These are phyloP conservation scores for Atkinsonella hypoxylon DNA, from an alignment of 2,329 filamentous ascomycete genomes.

Conservation along the genomic window DNA sequence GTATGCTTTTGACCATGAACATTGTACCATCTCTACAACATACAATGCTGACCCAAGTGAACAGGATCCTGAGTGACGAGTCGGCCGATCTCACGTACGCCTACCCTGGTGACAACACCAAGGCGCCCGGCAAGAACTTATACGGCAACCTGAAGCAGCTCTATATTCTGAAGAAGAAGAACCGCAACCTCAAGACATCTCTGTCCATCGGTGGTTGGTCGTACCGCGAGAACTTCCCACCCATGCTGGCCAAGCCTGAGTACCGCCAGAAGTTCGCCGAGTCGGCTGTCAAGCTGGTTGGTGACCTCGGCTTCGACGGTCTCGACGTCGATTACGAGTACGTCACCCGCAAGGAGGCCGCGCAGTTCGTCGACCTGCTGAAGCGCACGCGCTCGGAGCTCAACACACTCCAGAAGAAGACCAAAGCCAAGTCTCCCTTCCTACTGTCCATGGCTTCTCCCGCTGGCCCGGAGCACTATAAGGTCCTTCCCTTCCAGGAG, in stretches of 20 bases:
- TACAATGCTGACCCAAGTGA: background rate
- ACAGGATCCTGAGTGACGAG: conserved; percentile 17
- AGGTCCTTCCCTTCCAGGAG: conserved; percentile 33
- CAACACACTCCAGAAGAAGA: conserved; percentile 25
- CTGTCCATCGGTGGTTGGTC: conserved; percentile 75
- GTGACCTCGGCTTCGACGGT: conserved; percentile 51
- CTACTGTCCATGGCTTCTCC: conserved; percentile 37
- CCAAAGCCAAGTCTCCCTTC: conserved; percentile 32
- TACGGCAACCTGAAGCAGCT: conserved; percentile 73
- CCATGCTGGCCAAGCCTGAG: conserved; percentile 46
- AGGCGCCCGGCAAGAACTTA: conserved; percentile 48
- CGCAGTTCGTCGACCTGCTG: conserved; percentile 30
- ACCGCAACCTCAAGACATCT: conserved; percentile 65
- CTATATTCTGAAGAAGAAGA: conserved; percentile 60
- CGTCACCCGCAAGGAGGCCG: conserved; percentile 27
- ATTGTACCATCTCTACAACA: background rate
- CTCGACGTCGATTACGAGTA: conserved; percentile 48
- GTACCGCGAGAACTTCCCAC: conserved; percentile 50
- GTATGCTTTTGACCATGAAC: background rate
- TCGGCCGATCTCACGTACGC: conserved; percentile 49
- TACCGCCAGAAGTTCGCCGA: conserved; percentile 55
- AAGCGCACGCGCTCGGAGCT: conserved; percentile 30
- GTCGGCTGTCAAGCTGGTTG: conserved; percentile 55
- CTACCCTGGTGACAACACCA: conserved; percentile 47
- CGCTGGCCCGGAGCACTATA: conserved; percentile 36